A percentile compares a stretch with the other conserved stretches of the same genome.
Conservation (phyloP, 805 yeast species). For the Saturnispora besseyi region DNA sequence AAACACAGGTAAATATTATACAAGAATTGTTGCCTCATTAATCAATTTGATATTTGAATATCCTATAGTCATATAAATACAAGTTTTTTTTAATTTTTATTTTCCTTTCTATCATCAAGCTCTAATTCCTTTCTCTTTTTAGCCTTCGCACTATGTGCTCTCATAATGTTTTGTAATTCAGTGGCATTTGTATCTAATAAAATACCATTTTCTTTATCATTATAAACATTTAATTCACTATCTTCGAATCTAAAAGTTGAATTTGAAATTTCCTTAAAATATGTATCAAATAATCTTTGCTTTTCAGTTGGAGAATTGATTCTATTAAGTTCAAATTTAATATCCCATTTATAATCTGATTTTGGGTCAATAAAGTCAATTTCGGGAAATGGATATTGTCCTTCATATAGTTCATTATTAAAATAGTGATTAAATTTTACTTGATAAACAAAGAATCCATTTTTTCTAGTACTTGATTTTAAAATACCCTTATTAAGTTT, state of each 20-base stretch:
- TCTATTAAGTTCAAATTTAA: slow-evolving; percentile 19
- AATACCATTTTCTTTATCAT: slow-evolving; percentile 7
- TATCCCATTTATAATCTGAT: slow-evolving; percentile 19
- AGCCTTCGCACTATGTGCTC: slow-evolving; percentile 30
- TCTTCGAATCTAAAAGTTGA: slow-evolving; percentile 9
- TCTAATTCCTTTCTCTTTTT: slow-evolving; percentile 11
- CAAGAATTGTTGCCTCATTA: background rate
- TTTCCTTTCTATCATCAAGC: background rate
- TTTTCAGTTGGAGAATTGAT: slow-evolving; percentile 12
- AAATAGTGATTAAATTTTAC: slow-evolving; percentile 30
- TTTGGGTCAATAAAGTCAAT: slow-evolving; percentile 17
- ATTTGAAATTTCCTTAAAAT: slow-evolving; percentile 11
- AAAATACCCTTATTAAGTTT: slow-evolving; percentile 15
- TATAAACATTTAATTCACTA: slow-evolving; percentile 9
- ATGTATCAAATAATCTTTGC: slow-evolving; percentile 9
- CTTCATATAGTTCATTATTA: slow-evolving; percentile 23
- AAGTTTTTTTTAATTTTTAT: background rate
- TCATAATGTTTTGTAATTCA: slow-evolving; percentile 18
- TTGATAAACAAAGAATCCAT: slow-evolving; percentile 29
- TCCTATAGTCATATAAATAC: no score
- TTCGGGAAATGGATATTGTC: slow-evolving; percentile 25
- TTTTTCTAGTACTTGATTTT: slow-evolving; percentile 11
- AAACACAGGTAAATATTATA: background rate
- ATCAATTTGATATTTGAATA: no score
- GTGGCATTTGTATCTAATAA: slow-evolving; percentile 19